Conservation (phyloP, 176 grass and related monocot species). For the barley (Hordeum vulgare) region DNA sequence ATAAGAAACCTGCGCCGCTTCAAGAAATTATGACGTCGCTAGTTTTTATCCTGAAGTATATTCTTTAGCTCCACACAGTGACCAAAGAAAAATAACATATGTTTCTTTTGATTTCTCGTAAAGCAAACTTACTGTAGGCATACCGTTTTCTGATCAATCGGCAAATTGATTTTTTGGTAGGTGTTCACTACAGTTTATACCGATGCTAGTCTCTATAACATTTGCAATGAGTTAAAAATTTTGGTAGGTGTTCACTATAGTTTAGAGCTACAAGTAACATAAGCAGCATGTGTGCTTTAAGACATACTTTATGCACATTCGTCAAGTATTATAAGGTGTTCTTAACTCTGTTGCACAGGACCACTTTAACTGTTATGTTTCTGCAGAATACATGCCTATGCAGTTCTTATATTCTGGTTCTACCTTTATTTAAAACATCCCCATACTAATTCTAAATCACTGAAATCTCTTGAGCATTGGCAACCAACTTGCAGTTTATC, state of each 20-base stretch:
- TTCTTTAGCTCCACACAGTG: no score
- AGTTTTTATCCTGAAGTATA: no score
- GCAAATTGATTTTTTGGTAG: background rate
- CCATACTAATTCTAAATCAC: background rate
- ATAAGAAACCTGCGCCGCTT: no score
- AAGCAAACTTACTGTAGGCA: background rate
- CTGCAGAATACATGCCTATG: background rate
- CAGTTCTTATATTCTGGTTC: background rate
- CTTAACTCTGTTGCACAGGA: background rate
- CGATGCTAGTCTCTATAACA: background rate
- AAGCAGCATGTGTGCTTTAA: background rate
- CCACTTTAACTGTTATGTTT: background rate
- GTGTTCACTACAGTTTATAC: background rate
- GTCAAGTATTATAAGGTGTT: background rate
- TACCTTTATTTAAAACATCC: background rate
- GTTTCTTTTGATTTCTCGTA: background rate
- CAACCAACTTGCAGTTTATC: background rate
- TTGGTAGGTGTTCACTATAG: no score
- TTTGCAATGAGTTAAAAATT: background rate
- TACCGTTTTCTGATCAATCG: background rate
- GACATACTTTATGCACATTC: background rate
- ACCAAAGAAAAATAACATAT: no score
- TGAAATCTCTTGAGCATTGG: background rate
- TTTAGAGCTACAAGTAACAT: background rate
- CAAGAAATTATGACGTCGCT: no score